A percentile compares a stretch with the other conserved stretches of the same genome.
Conservation (phyloP, 2,329 filamentous ascomycete genomes). For the Huntiella decipiens region DNA sequence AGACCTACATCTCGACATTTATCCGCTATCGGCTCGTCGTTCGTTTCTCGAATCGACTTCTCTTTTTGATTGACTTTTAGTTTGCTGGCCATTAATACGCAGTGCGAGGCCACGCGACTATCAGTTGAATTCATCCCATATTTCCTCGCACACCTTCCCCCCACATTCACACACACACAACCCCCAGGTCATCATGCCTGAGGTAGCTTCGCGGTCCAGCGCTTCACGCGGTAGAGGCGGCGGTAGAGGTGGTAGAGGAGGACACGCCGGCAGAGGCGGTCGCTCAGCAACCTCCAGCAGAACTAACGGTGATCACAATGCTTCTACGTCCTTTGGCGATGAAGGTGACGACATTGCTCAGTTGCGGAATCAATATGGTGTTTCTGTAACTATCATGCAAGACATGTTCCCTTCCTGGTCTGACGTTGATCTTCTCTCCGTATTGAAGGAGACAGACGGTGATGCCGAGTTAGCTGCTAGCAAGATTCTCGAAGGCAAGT, state of each 20-base stretch:
- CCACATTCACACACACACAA: slow-evolving; percentile 18
- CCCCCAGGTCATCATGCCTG: slow-evolving; percentile 50
- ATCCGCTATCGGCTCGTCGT: slow-evolving; percentile 8
- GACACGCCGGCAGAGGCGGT: slow-evolving; percentile 53
- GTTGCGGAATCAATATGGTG: slow-evolving; percentile 75
- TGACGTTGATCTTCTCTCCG: slow-evolving; percentile 83
- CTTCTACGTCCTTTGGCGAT: slow-evolving; percentile 37
- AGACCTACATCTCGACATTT: slow-evolving; percentile 15
- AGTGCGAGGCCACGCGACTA: slow-evolving; percentile 15
- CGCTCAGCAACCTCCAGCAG: slow-evolving; percentile 36
- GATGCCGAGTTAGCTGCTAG: slow-evolving; percentile 58
- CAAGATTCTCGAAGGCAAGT: slow-evolving; percentile 59
- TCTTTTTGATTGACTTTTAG: slow-evolving; percentile 10
- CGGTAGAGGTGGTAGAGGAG: slow-evolving; percentile 66
- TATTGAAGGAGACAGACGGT: slow-evolving; percentile 71
- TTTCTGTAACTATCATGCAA: slow-evolving; percentile 63
- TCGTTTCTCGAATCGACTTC: slow-evolving; percentile 4
- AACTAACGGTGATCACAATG: slow-evolving; percentile 55
- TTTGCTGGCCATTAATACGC: slow-evolving; percentile 11
- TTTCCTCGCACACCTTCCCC: slow-evolving; percentile 9
- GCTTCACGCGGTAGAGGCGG: slow-evolving; percentile 80
- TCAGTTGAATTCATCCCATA: slow-evolving; percentile 9
- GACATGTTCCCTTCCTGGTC: slow-evolving; percentile 94
- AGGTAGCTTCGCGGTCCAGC: slow-evolving; percentile 69
- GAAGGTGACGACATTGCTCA: slow-evolving; percentile 83